Evolutionary conservation across 164 flowering plant species (phyloP).

Genomic region (Sextonia rubra): DNA sequence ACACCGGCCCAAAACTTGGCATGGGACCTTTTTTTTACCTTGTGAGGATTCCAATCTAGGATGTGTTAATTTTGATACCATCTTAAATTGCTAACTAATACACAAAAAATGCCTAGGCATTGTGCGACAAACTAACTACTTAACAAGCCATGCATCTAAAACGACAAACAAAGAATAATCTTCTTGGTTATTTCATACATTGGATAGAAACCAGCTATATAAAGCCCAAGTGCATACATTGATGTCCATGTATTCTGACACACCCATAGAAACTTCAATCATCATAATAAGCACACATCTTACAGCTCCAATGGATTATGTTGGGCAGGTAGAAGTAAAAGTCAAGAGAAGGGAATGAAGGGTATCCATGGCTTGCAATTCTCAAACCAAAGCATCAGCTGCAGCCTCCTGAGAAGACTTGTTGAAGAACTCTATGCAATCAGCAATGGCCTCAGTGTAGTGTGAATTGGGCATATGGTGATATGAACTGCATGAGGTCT

Average conservation of each 20-base stretch:
- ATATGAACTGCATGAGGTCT: constrained; percentile 44
- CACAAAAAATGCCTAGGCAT: too few relatives aligned
- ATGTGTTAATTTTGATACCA: too few relatives aligned
- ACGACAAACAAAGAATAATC: too few relatives aligned
- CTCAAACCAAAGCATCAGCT: constrained; percentile 23
- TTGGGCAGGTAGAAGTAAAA: neutral
- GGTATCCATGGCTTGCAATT: neutral
- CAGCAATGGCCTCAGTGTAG: constrained; percentile 46
- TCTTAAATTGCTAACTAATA: too few relatives aligned
- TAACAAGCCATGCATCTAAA: too few relatives aligned
- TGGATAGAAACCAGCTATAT: neutral
- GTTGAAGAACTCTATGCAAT: constrained; percentile 55
- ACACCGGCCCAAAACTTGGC: too few relatives aligned
- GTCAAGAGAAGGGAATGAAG: neutral
- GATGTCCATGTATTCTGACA: neutral
- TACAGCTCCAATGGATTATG: neutral
- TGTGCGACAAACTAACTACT: too few relatives aligned
- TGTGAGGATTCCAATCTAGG: too few relatives aligned
- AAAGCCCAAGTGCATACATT: neutral
- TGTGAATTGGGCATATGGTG: constrained; percentile 39
- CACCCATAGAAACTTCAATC: neutral
- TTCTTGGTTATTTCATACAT: neutral
- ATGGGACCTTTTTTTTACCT: too few relatives aligned
- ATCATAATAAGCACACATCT: neutral
- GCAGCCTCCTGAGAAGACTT: constrained; percentile 32